phyloP scores from a whole-genome alignment of 768 basidiomycete species.

The Guyanaporus albipodus region DNA sequence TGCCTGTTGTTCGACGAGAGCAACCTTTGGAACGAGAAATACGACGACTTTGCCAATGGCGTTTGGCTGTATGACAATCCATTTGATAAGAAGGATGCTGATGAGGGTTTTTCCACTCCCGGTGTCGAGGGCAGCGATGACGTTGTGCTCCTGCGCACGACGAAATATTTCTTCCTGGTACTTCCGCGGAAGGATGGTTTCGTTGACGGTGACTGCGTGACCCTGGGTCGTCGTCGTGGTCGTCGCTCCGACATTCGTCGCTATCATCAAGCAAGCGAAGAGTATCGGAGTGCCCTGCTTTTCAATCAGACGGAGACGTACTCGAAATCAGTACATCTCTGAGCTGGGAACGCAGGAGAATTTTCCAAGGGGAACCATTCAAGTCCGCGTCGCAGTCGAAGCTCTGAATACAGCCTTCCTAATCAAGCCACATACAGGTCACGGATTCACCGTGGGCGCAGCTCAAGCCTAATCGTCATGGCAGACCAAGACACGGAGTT shows the following conservation, averaged over 20 bases:
- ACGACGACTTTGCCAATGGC: conserved; percentile 59
- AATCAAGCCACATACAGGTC: conserved; percentile 14
- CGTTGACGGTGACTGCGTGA: conserved; percentile 30
- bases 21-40: conserved; percentile 82
- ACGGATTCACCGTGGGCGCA: conserved; percentile 10
- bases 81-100: conserved; percentile 66
- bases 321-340: conserved; percentile 23
- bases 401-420: conserved; percentile 30
- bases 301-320: conserved; percentile 6
- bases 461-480: conserved; percentile 58
- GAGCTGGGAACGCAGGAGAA: conserved; percentile 4
- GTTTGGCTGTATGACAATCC: conserved; percentile 53
- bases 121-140: conserved; percentile 58
- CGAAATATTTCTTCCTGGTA: conserved; percentile 56
- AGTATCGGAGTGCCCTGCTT: conserved; percentile 12
- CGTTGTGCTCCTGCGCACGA: conserved; percentile 46
- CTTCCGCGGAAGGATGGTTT: conserved; percentile 42
- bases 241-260: conserved; percentile 15
- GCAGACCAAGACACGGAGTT: conserved; percentile 96
- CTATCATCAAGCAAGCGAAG: conserved; percentile 23
- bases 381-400: conserved; percentile 25
- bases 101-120: conserved; percentile 62
- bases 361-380: conserved; percentile 12
- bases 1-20: conserved; percentile 81
- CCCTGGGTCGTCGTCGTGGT: conserved; percentile 24